phyloP scores from a whole-genome alignment of 2,329 filamentous ascomycete species.

The Cucurbitaria berberidis region DNA sequence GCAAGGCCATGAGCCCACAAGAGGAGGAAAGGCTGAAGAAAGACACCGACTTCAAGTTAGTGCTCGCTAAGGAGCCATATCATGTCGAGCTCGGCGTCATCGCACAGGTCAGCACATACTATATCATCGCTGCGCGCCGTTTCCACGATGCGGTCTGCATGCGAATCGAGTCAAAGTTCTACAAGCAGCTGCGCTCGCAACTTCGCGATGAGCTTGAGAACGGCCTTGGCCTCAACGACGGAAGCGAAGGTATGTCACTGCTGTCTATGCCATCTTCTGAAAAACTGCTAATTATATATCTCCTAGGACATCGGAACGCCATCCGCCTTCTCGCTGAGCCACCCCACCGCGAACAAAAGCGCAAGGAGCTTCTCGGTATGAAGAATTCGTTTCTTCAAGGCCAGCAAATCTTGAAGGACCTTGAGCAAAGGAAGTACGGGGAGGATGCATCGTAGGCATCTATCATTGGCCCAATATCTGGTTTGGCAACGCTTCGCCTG shows the following conservation, averaged over 20 bases:
- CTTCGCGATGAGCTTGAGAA: conserved; percentile 35
- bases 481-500: too few relatives aligned
- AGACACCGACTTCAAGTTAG: conserved; percentile 25
- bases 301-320: conserved; percentile 13
- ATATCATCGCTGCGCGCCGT: conserved; percentile 68
- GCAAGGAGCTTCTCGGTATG: conserved; percentile 12
- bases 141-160: conserved; percentile 64
- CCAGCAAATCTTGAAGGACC: conserved; percentile 14
- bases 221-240: conserved; percentile 28
- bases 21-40: conserved; percentile 40
- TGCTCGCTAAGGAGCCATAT: conserved; percentile 65
- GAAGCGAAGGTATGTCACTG: conserved; percentile 23
- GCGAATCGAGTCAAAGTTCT: conserved; percentile 48
- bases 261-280: not conserved
- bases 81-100: conserved; percentile 66
- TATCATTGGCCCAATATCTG: too few relatives aligned
- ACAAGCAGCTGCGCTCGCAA: conserved; percentile 27
- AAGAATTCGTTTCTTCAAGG: conserved; percentile 20
- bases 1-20: conserved; percentile 11
- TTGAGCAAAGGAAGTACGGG: conserved; percentile 25
- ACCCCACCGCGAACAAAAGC: conserved; percentile 12
- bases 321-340: conserved; percentile 21
- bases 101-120: conserved; percentile 70
- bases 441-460: too few relatives aligned
- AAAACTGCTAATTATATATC: conserved; percentile 2